Percentiles rank a stretch among this genome's conserved stretches.
These are phyloP conservation scores for Hanseniaspora thailandica DNA, from an alignment of 805 yeast species.

Conservation along the genomic window DNA sequence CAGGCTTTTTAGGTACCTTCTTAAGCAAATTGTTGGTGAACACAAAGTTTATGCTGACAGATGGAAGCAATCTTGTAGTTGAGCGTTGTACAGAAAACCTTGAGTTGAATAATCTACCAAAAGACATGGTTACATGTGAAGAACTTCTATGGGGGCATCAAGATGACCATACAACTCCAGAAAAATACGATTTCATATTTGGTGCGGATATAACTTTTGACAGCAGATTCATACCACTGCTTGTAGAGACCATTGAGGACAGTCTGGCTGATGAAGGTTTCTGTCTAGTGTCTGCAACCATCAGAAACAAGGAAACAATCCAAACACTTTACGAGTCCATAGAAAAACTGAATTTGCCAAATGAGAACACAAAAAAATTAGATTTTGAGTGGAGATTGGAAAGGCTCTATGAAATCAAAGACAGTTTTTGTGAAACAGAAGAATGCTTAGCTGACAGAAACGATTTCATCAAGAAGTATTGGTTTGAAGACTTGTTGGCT, in stretches of 20 bases:
- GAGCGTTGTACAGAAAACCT: constrained; percentile 31
- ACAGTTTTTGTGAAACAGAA: constrained; percentile 11
- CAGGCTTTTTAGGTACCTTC: constrained; percentile 56
- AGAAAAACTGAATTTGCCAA: constrained; percentile 1
- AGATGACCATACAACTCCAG: constrained; percentile 10
- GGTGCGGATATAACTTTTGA: constrained; percentile 92
- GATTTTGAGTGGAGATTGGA: constrained; percentile 1
- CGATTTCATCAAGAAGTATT: constrained; percentile 1
- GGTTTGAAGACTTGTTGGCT: constrained; percentile 14
- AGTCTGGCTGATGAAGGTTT: constrained; percentile 17
- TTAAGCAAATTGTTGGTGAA: not conserved
- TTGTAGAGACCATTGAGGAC: constrained; percentile 38
- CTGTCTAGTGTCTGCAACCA: constrained; percentile 59
- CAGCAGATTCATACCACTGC: constrained; percentile 40
- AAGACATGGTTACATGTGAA: constrained; percentile 17
- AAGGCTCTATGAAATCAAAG: not conserved
- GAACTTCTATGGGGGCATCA: constrained; percentile 46
- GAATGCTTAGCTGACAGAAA: not conserved
- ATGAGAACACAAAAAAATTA: not conserved
- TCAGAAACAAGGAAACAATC: constrained; percentile 49
- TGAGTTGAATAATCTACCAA: constrained; percentile 31
- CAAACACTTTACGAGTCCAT: constrained; percentile 34
- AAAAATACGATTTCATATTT: constrained; percentile 40
- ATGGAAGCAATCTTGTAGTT: constrained; percentile 20
- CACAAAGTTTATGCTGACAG: not conserved